phyloP scores from a whole-genome alignment of 2,329 filamentous ascomycete species.

The Pseudonectria buxi region DNA sequence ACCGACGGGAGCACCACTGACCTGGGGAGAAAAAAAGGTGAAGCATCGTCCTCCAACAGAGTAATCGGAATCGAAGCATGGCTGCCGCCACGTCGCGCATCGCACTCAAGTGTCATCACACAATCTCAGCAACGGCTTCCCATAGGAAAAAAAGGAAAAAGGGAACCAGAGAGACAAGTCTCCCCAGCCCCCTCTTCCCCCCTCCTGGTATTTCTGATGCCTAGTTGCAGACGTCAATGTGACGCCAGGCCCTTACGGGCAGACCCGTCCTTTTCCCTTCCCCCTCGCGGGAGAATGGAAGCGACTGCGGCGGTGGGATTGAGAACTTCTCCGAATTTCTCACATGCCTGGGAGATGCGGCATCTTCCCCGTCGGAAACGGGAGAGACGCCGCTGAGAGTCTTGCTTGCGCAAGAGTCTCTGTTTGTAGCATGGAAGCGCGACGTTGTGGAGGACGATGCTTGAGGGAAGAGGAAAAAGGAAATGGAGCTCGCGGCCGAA shows the following conservation, averaged over 20 bases:
- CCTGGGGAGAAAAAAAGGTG: conserved; percentile 9
- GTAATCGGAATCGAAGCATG: conserved; percentile 77
- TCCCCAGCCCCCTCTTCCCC: neutral
- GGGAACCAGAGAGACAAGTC: no score
- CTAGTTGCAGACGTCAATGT: conserved; percentile 63
- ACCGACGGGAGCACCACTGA: neutral
- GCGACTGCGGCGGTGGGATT: conserved; percentile 27
- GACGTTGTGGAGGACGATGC: conserved; percentile 15
- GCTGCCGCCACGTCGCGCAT: conserved; percentile 63
- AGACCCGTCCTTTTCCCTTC: conserved; percentile 42
- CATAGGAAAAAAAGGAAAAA: conserved; percentile 52
- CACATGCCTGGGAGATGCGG: conserved; percentile 1
- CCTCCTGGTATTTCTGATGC: conserved; percentile 75
- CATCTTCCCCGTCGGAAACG: no score
- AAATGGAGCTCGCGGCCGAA: no score
- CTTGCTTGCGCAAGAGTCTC: conserved; percentile 5
- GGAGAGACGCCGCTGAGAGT: conserved; percentile 1
- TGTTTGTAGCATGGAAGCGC: conserved; percentile 16
- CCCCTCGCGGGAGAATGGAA: conserved; percentile 29
- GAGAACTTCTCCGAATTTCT: conserved; percentile 8
- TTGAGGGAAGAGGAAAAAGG: conserved; percentile 8
- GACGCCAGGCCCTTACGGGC: conserved; percentile 77
- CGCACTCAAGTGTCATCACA: conserved; percentile 77
- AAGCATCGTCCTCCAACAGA: conserved; percentile 63
- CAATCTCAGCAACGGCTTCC: conserved; percentile 85